Base-by-base conservation (phyloP, 148 eudicot genomes). In the Pharnaceum exiguum region DNA sequence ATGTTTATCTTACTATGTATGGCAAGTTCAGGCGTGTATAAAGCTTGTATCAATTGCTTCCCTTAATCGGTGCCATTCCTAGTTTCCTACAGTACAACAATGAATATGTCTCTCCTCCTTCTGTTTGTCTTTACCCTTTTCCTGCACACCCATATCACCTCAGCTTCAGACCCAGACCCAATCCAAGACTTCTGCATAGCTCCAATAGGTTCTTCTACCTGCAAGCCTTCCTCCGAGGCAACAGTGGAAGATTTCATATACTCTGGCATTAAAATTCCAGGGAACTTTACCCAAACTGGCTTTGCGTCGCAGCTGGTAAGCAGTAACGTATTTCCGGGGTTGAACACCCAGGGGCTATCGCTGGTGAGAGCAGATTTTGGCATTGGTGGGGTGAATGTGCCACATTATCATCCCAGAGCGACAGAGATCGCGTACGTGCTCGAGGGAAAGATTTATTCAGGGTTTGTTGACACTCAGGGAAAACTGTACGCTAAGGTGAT, bases 341-440 rank as follows among this genome's bases (percentile, higher is more conserved):
- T 84, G 5, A 82, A 84, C 87, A 90, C 89, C 3, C 74, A 78
- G 2, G 97, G 95, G 3, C 68, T 82, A 82, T 79, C 97, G 0
- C 46, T 91, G 10, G 95, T 81, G 0, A 65, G 96, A 1, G 96
- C 97, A 0, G 90, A 91, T 37, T 77, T 90, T 7, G 79, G 69
- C 0, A 37, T 48, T 0, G 95, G 86, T 0, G 87, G 87, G 0
- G 53, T 90, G 2, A 87, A 84, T 39, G 80, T 73, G 17, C 95
- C 97, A 0, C 97, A 86, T 70, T 78, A 70, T 38, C 97, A 90
- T 29, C 97, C 97, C 0, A 63, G 97, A 56, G 95, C 97, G 8
- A 84, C 97, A 0, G 97, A 90, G 65, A 58, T 71, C 4, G 91
- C 82, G 0, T 84, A 72, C 17, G 95, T 84, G 47, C 53, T 84